Evolutionary conservation across 2,329 filamentous ascomycete species (phyloP).

Genomic region (Botryotinia calthae): DNA sequence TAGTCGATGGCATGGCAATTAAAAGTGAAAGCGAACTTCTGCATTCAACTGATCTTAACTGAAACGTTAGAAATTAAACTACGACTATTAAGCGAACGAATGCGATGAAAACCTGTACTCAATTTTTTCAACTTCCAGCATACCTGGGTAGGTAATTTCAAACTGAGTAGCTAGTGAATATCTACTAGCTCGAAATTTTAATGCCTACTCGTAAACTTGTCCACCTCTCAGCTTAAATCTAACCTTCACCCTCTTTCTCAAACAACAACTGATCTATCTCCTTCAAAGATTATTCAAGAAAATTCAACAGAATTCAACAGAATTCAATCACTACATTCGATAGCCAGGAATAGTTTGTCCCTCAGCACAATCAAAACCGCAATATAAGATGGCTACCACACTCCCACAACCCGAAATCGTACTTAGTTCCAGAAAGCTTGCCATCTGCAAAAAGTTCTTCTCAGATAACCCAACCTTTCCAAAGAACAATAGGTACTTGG

Average conservation of each 20-base stretch:
- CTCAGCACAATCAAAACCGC: too few species aligned
- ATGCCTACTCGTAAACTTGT: neutral
- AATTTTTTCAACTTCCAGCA: neutral
- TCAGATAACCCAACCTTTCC: neutral
- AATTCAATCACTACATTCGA: neutral
- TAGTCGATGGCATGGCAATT: neutral
- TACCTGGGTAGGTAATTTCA: neutral
- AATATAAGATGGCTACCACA: neutral
- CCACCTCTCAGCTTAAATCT: neutral
- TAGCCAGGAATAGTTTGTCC: neutral
- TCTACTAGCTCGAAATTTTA: neutral
- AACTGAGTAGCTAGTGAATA: neutral
- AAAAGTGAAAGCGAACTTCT: neutral
- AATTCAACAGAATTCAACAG: neutral
- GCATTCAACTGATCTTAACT: neutral
- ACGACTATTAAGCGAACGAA: too few species aligned
- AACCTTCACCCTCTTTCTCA: neutral
- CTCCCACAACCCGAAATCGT: neutral
- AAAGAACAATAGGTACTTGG: neutral
- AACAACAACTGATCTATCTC: neutral
- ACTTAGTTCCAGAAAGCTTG: neutral
- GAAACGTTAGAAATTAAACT: neutral
- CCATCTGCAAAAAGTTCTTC: neutral
- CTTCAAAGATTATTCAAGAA: neutral
- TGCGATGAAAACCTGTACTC: neutral